A percentile compares a stretch with the other conserved stretches of the same genome.
phyloP scores from a whole-genome alignment of 352 stramenopile genomes.

The Phytopythium helicoides region DNA sequence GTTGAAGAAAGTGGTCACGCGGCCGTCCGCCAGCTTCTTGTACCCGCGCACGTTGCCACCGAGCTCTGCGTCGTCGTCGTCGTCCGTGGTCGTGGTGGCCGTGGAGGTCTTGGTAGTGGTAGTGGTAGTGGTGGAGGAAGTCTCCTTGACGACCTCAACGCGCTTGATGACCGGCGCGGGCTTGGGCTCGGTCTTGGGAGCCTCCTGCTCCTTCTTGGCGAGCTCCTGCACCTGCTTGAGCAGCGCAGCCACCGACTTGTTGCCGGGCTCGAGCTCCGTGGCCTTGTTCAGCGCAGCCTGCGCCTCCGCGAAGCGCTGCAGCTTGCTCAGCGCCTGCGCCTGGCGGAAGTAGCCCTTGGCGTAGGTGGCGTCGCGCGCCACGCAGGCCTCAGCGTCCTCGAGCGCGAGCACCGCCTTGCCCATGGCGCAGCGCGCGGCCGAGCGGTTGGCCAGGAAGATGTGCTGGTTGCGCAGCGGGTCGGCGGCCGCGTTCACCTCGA shows the following conservation, averaged over 20 bases:
- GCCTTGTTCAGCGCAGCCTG: constrained; percentile 58
- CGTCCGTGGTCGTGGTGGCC: constrained; percentile 22
- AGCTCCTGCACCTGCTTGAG: constrained; percentile 57
- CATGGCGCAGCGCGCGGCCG: constrained; percentile 81
- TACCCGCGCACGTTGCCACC: constrained; percentile 88
- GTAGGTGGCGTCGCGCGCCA: constrained; percentile 55
- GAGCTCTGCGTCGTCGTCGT: constrained; percentile 66
- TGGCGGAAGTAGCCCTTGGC: constrained; percentile 86
- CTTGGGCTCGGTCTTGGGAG: constrained; percentile 35
- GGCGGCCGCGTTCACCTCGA: constrained; percentile 69
- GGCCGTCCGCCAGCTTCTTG: constrained; percentile 96
- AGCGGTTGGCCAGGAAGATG: constrained; percentile 88
- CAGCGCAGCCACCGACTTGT: constrained; percentile 73
- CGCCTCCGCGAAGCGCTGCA: constrained; percentile 69
- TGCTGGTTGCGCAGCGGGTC: constrained; percentile 66
- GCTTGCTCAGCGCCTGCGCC: constrained; percentile 70
- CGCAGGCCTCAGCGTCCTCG: constrained; percentile 65
- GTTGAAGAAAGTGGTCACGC: constrained; percentile 99
- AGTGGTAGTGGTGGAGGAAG: not conserved
- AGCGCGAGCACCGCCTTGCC: constrained; percentile 64
- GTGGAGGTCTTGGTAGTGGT: constrained; percentile 12
- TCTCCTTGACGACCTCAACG: constrained; percentile 38
- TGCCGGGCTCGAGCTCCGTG: constrained; percentile 58
- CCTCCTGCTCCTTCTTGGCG: constrained; percentile 56
- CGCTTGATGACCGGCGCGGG: constrained; percentile 17